Evolutionary conservation across 192 early-diverging fungal species (phyloP).

Genomic region (Ramicandelaber brevisporus): DNA sequence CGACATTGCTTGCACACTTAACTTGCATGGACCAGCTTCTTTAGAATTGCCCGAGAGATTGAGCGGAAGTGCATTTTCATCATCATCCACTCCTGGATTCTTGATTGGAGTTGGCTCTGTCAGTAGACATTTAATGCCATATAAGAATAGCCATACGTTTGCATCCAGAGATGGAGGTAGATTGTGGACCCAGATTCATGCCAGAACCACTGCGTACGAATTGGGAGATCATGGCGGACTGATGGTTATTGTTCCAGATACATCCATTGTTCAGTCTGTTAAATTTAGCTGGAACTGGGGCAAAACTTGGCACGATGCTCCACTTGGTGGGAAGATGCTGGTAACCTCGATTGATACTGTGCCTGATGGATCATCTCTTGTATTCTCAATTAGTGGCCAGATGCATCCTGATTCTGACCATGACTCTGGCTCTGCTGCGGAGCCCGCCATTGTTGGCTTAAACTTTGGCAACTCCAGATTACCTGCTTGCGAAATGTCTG

Average conservation of each 20-base stretch:
- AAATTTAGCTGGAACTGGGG: constrained; percentile 74
- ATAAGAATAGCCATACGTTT: constrained; percentile 41
- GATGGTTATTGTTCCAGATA: constrained; percentile 44
- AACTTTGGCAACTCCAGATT: no score
- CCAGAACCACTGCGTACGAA: constrained; percentile 40
- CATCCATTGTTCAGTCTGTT: no score
- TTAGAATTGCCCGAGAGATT: constrained; percentile 1
- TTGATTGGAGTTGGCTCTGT: constrained; percentile 84
- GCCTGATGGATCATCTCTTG: no score
- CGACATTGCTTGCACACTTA: constrained; percentile 34
- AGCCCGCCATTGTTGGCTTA: no score
- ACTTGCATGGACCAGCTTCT: constrained; percentile 55
- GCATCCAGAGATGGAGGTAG: constrained; percentile 66
- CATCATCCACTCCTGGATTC: constrained; percentile 41
- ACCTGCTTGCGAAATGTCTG: no score
- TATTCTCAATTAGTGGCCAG: no score
- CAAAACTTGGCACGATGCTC: constrained; percentile 34
- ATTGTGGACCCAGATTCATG: constrained; percentile 49
- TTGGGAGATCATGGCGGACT: constrained; percentile 85
- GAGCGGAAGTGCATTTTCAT: no score
- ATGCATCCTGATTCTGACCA: no score
- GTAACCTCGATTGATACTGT: no score
- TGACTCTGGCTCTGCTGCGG: no score
- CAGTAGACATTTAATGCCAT: constrained; percentile 28
- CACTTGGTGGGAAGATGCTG: no score